Evolutionary conservation across 2,329 filamentous ascomycete species (phyloP), one percentile per base, ranked within the genome.

Genomic region (Cyclaneusma minus): DNA sequence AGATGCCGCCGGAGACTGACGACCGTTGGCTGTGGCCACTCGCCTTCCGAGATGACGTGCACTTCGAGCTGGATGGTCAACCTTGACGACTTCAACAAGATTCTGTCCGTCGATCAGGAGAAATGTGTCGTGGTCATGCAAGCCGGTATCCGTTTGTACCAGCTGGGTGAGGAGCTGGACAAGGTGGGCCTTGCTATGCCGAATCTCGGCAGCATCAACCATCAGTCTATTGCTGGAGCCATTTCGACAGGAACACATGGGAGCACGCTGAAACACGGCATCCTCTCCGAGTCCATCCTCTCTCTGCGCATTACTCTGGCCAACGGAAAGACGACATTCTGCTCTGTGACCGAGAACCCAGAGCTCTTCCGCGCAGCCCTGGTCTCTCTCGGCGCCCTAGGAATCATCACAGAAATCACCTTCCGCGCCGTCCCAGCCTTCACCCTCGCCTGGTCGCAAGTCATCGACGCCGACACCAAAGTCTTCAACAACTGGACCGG

Each of bases 21-120:
- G 18, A 80, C 79, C 5, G 77, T 85, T n/a, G 87, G 89, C 32
- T 87, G 79, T 42, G 83, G 75, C 29, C 87, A 98, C 57, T 94
- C 85, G 29, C 89, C 87, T 6, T 91, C 79, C 36, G 78, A 87
- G 44, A 57, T 98, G 22, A 95, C 87, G 4, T 92, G 83, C 54
- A 92, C 85, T 4, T 89, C 81, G 10, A 81, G 79, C 36, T 95
- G 89, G 89, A 73, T 94, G 47, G 61, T 95, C 40, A 95, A 94
- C 49, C 68, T 98, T 34, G 89, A 98, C 58, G 64, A 78, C 36
- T 82, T 81, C 55, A 71, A 70, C 45, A 60, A 66, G 28, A 65
- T 95, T 16, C 47, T 92, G 25, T 64, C 70, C 6, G 61, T 91
- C 25, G 72, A 92, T 44, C 54, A 51, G 27, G 59, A 67, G 20